Percentiles rank a stretch among this genome's conserved stretches.
Conservation (phyloP, 2,329 filamentous ascomycete species). For the Orbilia javanica region DNA sequence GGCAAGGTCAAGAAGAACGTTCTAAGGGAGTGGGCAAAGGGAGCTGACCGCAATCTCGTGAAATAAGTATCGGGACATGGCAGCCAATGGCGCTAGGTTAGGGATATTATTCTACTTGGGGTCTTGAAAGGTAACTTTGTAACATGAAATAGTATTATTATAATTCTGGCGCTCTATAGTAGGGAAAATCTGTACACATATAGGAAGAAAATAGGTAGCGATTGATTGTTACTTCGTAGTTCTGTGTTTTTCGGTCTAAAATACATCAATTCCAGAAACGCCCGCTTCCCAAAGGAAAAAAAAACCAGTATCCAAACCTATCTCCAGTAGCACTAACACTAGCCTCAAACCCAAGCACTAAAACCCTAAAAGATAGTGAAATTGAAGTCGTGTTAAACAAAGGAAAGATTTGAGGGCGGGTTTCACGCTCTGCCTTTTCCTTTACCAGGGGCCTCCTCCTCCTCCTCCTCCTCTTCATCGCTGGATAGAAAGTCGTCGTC, state of each 20-base stretch:
- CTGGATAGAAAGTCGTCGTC: slow-evolving; percentile 57
- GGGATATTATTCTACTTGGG: neutral
- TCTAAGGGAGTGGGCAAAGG: slow-evolving; percentile 84
- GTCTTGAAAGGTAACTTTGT: neutral
- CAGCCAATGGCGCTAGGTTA: neutral
- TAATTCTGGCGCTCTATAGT: slow-evolving; percentile 8
- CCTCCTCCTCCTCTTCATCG: slow-evolving; percentile 67
- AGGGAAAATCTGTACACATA: neutral
- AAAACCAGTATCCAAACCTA: too few relatives aligned
- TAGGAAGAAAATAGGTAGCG: slow-evolving; percentile 1
- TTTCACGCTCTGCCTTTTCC: slow-evolving; percentile 65
- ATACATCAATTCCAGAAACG: slow-evolving; percentile 52
- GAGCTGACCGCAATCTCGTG: slow-evolving; percentile 64
- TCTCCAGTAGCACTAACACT: slow-evolving; percentile 26
- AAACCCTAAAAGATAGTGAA: slow-evolving; percentile 6
- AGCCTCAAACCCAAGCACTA: too few relatives aligned
- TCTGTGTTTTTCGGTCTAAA: slow-evolving; percentile 40
- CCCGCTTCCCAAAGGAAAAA: slow-evolving; percentile 32
- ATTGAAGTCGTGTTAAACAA: neutral
- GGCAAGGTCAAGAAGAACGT: slow-evolving; percentile 98
- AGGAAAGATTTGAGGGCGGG: slow-evolving; percentile 60
- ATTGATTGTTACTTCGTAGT: neutral
- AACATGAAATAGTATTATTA: neutral
- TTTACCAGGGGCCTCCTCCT: slow-evolving; percentile 64
- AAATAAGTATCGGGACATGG: slow-evolving; percentile 32